A percentile compares a stretch with the other conserved stretches of the same genome.
phyloP scores from a whole-genome alignment of 495 filamentous ascomycete species.

The Aspergillus biplanus region DNA sequence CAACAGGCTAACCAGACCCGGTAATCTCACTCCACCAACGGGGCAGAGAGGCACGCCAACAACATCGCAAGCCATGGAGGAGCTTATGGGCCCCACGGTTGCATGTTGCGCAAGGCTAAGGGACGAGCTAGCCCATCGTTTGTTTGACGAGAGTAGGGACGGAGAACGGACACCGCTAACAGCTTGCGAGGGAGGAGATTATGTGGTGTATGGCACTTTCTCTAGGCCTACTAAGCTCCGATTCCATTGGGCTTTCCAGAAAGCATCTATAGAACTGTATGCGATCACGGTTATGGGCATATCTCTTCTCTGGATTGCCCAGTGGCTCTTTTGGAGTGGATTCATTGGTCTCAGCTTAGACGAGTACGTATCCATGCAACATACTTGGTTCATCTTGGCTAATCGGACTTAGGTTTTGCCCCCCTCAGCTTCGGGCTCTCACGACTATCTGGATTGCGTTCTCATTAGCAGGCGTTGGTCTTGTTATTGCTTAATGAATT shows the following conservation, averaged over 20 bases:
- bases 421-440: conserved; percentile 14
- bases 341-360: conserved; percentile 19
- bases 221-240: not conserved
- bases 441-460: conserved; percentile 17
- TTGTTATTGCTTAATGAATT: not conserved
- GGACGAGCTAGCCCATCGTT: not conserved
- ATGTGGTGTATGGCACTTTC: conserved; percentile 12
- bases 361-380: conserved; percentile 17
- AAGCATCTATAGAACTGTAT: conserved; percentile 2
- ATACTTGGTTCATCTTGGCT: conserved; percentile 11
- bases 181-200: not conserved
- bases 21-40: not conserved
- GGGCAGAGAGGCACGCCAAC: not conserved
- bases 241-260: not conserved
- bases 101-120: conserved; percentile 1
- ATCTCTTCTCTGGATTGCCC: conserved; percentile 16
- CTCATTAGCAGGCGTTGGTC: not conserved
- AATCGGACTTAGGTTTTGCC: conserved; percentile 21
- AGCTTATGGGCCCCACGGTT: not conserved
- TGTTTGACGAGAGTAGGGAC: conserved; percentile 2
- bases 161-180: conserved; percentile 5
- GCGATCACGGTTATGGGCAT: not conserved
- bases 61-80: not conserved
- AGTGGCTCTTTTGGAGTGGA: conserved; percentile 22
- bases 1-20: conserved; percentile 2